Percentiles rank a stretch among this genome's conserved stretches.
These are phyloP conservation scores for Omphalotus olearius DNA, from an alignment of 1,284 basidiomycete genomes.

Conservation along the genomic window DNA sequence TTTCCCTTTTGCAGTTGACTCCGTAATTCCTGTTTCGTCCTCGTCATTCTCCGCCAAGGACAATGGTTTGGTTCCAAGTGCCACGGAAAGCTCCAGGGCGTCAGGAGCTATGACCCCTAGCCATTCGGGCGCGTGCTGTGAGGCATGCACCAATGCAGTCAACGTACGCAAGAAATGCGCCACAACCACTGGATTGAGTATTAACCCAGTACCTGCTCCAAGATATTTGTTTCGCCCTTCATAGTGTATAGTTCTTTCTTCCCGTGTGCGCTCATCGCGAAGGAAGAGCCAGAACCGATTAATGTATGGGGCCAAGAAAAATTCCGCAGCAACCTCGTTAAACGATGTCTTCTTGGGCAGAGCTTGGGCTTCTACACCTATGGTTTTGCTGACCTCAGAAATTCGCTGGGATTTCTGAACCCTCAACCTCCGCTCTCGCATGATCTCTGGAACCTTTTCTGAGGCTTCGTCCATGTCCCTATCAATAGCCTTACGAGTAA, in stretches of 20 bases:
- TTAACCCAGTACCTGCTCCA: slow-evolving; percentile 74
- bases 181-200: slow-evolving; percentile 74
- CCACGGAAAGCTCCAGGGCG: slow-evolving; percentile 76
- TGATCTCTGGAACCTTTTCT: slow-evolving; percentile 53
- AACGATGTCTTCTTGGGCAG: slow-evolving; percentile 42
- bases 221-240: slow-evolving; percentile 51
- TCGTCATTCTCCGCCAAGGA: slow-evolving; percentile 41
- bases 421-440: slow-evolving; percentile 73
- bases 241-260: slow-evolving; percentile 57
- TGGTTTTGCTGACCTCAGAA: slow-evolving; percentile 33
- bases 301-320: slow-evolving; percentile 84
- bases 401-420: slow-evolving; percentile 49
- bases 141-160: slow-evolving; percentile 78
- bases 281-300: slow-evolving; percentile 91
- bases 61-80: slow-evolving; percentile 66
- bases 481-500: slow-evolving; percentile 57
- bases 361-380: background rate
- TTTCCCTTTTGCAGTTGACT: slow-evolving; percentile 27
- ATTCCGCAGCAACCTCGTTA: slow-evolving; percentile 78
- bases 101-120: slow-evolving; percentile 77
- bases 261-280: slow-evolving; percentile 73
- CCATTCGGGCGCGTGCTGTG: slow-evolving; percentile 77
- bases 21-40: slow-evolving; percentile 27
- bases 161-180: slow-evolving; percentile 75
- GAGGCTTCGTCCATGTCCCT: slow-evolving; percentile 44